Percentiles rank a stretch among this genome's conserved stretches.
These are phyloP conservation scores for Entomortierella lignicola DNA, from an alignment of 192 early-diverging fungal genomes.

Conservation along the genomic window DNA sequence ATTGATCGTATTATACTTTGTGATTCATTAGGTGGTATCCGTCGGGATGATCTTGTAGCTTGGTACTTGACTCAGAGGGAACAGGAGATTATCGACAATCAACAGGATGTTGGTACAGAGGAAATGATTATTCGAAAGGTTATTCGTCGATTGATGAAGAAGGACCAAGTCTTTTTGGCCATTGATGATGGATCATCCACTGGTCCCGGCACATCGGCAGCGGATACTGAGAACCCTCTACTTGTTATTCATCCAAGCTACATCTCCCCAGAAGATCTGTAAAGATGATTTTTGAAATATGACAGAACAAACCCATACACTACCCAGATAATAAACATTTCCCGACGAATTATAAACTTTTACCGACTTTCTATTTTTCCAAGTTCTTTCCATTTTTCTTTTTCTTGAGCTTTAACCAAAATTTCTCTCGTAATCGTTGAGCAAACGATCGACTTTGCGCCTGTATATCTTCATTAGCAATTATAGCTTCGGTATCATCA, in stretches of 20 bases:
- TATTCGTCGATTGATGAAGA: slow-evolving; percentile 46
- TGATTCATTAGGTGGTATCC: slow-evolving; percentile 23
- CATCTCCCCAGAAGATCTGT: slow-evolving; percentile 47
- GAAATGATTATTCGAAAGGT: slow-evolving; percentile 50
- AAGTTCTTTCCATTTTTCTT: not conserved
- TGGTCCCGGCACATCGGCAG: slow-evolving; percentile 20
- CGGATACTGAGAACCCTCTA: slow-evolving; percentile 29
- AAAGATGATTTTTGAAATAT: not conserved
- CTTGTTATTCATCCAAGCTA: slow-evolving; percentile 52
- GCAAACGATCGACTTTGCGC: not conserved
- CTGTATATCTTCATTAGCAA: not conserved
- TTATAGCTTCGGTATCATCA: not conserved
- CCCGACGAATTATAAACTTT: not conserved
- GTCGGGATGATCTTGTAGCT: slow-evolving; percentile 28
- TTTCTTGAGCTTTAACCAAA: not conserved
- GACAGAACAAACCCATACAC: slow-evolving; percentile 2
- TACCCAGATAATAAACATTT: not conserved
- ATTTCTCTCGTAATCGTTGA: not conserved
- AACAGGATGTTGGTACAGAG: slow-evolving; percentile 26
- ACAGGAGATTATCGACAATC: slow-evolving; percentile 41
- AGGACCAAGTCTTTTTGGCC: slow-evolving; percentile 49
- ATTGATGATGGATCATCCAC: slow-evolving; percentile 28
- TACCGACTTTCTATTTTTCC: not conserved
- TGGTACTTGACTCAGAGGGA: slow-evolving; percentile 36
- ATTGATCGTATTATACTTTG: too few species aligned